Evolutionary conservation across 2,329 filamentous ascomycete species (phyloP), one percentile per base, ranked within the genome.

Genomic region (Elsinoe fawcettii): DNA sequence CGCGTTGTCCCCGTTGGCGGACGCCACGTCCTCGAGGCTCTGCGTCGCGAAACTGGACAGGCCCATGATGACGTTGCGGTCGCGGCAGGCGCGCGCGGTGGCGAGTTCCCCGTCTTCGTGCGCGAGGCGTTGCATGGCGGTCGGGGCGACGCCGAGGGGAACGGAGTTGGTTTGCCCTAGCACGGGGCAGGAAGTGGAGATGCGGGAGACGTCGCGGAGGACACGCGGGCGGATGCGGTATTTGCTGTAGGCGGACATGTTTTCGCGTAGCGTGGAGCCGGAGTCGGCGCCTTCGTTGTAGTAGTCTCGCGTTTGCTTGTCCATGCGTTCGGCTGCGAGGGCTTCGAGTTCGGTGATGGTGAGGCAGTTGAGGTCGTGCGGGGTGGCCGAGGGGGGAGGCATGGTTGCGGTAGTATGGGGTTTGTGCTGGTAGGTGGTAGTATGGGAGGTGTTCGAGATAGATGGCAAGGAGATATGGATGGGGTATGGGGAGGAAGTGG

Each of bases 91-190:
- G 1, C 74, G 69, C 0, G 77, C 75, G 0, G 75, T 78, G 0
- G 73, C 79, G 1, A 75, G 56, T 61, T 81, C 79, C 8, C 79
- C 79, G 32, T 80, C 77, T 0, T 71, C 67, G 60, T 81, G 78
- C 1, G 78, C 79, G 9, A 81, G 69, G 32, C 72, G 70, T 59
- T 81, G 79, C 65, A 79, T 76, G 1, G 77, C 80, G 0, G 79
- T 74, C 0, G 80, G 80, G 2, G 75, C 74, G 37, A 83, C 75
- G 9, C 77, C 78, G 2, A 84, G 67, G 0, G 81, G 80, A 2
- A 82, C 71, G 1, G 71, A 64, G 53, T 76, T 65, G 54, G 59
- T 63, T 58, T 65, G 68, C 1, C 77, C 77, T 14, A 80, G 75
- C 8, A 82, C 70, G 0, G 71, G 68, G 0, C 73, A 73, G 3